Base-by-base conservation (phyloP, 2,329 filamentous ascomycete genomes). In the Diaporthe velutina region DNA sequence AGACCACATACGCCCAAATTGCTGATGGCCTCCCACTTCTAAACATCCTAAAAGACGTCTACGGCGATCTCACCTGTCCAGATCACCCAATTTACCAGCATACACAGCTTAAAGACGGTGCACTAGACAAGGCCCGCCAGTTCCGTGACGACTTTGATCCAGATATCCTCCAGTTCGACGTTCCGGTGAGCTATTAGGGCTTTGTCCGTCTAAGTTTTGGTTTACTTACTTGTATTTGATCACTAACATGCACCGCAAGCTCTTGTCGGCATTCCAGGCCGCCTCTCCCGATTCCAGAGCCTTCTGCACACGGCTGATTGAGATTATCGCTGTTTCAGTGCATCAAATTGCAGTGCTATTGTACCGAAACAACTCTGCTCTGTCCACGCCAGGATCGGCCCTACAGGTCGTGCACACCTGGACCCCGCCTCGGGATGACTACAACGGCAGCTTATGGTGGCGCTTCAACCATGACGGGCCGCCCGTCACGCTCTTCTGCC, bases 291-390 rank as follows among this genome's bases (percentile, higher is more conserved):
- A 75, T 4, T 82, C 81, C 2, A 71, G 74, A 19, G 70, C 75
- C 0, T 84, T 83, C 68, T 71, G 80, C 0, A 78, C 77, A n/a
- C 74, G 79, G 1, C 76, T 84, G 7, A 80, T 83, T 15, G 82
- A 84, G 70, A 54, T 84, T 2, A 71, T 80, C 4, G 81, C 81
- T 1, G 35, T 79, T 28, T 73, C 79, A 2, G 58, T 82, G 1
- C 82, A 84, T 54, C 76, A 82, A 10, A 13, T 52, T 9, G 48
- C 48, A 52, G 48, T 52, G 12, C 48, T 52, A 6, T 28, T 52
- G 10, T 28, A 52, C 48, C 48, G 28, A 52, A 52, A 52, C n/a
- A 52, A 52, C 28, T 28, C 48, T 52, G 48, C 25, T 52, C n/a
- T 52, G 2, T 52, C 48, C 22, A 52, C 48, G n/a, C 48, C 48